phyloP scores from a whole-genome alignment of 352 stramenopile genomes.

The Globisporangium sylvaticum region DNA sequence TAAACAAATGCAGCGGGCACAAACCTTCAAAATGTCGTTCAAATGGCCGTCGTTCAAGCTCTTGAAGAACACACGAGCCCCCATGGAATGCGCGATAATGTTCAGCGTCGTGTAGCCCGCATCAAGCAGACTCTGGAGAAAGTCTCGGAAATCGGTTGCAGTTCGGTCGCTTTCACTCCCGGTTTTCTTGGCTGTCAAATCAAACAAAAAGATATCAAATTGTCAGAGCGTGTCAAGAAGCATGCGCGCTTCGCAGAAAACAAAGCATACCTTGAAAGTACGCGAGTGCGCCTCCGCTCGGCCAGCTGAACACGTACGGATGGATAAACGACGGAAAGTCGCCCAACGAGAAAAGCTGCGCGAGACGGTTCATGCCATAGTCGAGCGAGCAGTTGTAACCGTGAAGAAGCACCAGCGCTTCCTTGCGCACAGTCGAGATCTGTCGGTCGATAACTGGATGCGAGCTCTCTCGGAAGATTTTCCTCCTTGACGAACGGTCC shows the following conservation, averaged over 20 bases:
- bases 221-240: neutral
- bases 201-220: neutral
- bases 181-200: constrained; percentile 25
- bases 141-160: constrained; percentile 34
- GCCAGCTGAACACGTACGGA: constrained; percentile 44
- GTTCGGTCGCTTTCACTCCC: constrained; percentile 44
- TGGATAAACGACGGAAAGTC: constrained; percentile 37
- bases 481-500: constrained; percentile 18
- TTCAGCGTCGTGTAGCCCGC: constrained; percentile 60
- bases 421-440: constrained; percentile 5
- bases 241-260: neutral
- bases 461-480: constrained; percentile 22
- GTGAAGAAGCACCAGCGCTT: constrained; percentile 33
- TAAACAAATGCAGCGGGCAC: constrained; percentile 1
- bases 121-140: constrained; percentile 58
- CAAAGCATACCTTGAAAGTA: constrained; percentile 27
- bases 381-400: constrained; percentile 39
- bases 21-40: constrained; percentile 41
- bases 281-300: constrained; percentile 27
- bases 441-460: constrained; percentile 13
- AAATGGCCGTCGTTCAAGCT: constrained; percentile 39
- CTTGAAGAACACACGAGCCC: constrained; percentile 54
- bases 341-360: constrained; percentile 28
- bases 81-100: constrained; percentile 68
- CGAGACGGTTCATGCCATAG: constrained; percentile 28